A percentile compares a stretch with the other conserved stretches of the same genome.
Evolutionary conservation across 1,139 yeast species (phyloP).

Genomic region (Insectozyma bohioensis): DNA sequence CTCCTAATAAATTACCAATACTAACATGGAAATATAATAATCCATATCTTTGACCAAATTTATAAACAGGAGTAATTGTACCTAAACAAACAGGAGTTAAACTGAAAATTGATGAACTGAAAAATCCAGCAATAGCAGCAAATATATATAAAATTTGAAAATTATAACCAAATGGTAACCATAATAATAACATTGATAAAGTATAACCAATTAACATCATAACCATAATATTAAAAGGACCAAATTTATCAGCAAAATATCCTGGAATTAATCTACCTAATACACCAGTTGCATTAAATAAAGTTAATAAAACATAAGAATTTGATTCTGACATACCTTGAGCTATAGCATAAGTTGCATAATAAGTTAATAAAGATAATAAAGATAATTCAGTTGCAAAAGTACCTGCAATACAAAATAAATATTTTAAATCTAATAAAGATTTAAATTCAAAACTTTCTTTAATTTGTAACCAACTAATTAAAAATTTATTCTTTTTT

Average conservation of each 20-base stretch:
- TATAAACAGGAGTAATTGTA: constrained; percentile 27
- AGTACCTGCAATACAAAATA: constrained; percentile 29
- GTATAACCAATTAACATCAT: constrained; percentile 41
- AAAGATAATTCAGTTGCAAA: constrained; percentile 57
- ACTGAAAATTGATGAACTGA: constrained; percentile 19
- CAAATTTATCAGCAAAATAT: constrained; percentile 52
- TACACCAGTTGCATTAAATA: constrained; percentile 59
- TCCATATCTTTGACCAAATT: constrained; percentile 43
- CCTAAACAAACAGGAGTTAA: constrained; percentile 42
- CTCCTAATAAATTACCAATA: constrained; percentile 38
- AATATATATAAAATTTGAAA: constrained; percentile 42
- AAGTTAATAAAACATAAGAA: constrained; percentile 53
- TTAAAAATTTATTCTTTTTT: constrained; percentile 20
- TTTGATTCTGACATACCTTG: constrained; percentile 53
- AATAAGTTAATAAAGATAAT: constrained; percentile 51
- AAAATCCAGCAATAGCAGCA: constrained; percentile 52
- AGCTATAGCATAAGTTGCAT: constrained; percentile 54
- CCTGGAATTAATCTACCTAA: constrained; percentile 61
- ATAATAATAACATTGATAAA: constrained; percentile 40
- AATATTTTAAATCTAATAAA: constrained; percentile 26
- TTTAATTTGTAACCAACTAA: constrained; percentile 20
- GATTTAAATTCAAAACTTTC: constrained; percentile 25
- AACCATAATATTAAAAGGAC: constrained; percentile 56
- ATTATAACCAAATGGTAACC: constrained; percentile 56
- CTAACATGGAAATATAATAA: constrained; percentile 40